Evolutionary conservation across 2,329 filamentous ascomycete genomes (phyloP).

Genomic region (Cadophora gregata): DNA sequence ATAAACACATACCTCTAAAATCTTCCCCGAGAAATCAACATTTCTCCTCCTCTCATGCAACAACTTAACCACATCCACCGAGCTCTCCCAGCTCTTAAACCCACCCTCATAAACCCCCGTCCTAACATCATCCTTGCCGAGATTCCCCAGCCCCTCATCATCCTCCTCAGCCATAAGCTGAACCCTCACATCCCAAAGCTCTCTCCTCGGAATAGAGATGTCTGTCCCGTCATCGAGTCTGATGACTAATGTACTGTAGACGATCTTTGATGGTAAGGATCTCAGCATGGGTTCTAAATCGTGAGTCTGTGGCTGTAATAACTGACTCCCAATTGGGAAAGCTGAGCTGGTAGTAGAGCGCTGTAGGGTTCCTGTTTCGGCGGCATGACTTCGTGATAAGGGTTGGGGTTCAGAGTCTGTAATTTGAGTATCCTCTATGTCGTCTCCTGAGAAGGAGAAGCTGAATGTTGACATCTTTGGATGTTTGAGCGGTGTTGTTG

Average conservation of each 20-base stretch:
- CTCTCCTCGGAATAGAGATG: slow-evolving; percentile 70
- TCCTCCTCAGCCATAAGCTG: slow-evolving; percentile 80
- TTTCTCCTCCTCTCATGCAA: slow-evolving; percentile 28
- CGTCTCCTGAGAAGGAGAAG: slow-evolving; percentile 67
- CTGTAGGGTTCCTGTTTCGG: slow-evolving; percentile 44
- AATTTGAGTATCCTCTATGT: slow-evolving; percentile 59
- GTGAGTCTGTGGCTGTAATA: slow-evolving; percentile 61
- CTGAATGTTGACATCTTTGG: slow-evolving; percentile 42
- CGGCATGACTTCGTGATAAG: slow-evolving; percentile 35
- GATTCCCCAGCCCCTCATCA: slow-evolving; percentile 53
- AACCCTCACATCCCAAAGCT: slow-evolving; percentile 81
- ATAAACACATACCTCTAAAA: slow-evolving; percentile 41
- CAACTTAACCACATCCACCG: slow-evolving; percentile 77
- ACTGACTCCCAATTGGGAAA: slow-evolving; percentile 67
- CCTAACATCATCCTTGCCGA: slow-evolving; percentile 76
- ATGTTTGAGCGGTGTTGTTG: slow-evolving; percentile 19
- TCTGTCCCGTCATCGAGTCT: slow-evolving; percentile 61
- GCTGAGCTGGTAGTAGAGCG: slow-evolving; percentile 48
- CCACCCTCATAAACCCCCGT: slow-evolving; percentile 86
- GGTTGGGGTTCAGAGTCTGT: slow-evolving; percentile 20
- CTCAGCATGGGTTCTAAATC: slow-evolving; percentile 57
- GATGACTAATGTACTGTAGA: slow-evolving; percentile 68
- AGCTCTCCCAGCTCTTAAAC: slow-evolving; percentile 91
- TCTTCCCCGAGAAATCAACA: slow-evolving; percentile 27
- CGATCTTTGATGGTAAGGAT: slow-evolving; percentile 73